phyloP scores from a whole-genome alignment of 2,329 filamentous ascomycete genomes.

The Metarhizium rileyi region DNA sequence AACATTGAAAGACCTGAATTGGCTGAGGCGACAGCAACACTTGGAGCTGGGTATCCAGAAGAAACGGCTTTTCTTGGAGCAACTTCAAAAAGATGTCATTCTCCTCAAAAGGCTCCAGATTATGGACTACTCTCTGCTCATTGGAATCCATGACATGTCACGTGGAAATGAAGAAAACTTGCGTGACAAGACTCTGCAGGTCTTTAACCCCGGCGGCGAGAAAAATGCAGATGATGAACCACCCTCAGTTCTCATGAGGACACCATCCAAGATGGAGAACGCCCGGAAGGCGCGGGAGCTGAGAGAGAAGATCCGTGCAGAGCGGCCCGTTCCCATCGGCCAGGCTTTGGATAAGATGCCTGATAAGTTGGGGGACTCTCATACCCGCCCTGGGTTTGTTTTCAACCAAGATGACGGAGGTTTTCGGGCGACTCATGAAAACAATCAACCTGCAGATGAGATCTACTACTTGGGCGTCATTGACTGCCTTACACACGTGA shows the following conservation, averaged over 20 bases:
- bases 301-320: constrained; percentile 82
- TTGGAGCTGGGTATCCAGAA: constrained; percentile 85
- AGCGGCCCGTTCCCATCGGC: constrained; percentile 88
- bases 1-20: constrained; percentile 94
- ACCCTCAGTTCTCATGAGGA: constrained; percentile 65
- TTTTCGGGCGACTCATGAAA: constrained; percentile 84
- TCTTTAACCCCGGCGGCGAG: constrained; percentile 84
- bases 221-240: constrained; percentile 44
- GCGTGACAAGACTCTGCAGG: constrained; percentile 77
- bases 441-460: constrained; percentile 74
- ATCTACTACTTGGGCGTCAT: constrained; percentile 98
- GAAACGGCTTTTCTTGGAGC: constrained; percentile 78
- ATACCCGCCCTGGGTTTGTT: constrained; percentile 60
- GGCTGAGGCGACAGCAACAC: constrained; percentile 76
- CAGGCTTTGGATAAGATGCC: constrained; percentile 79
- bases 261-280: constrained; percentile 87
- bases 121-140: constrained; percentile 95
- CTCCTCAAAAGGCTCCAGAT: constrained; percentile 83
- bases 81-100: constrained; percentile 78
- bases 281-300: constrained; percentile 84
- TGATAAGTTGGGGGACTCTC: constrained; percentile 70
- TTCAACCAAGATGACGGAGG: constrained; percentile 95
- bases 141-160: constrained; percentile 85
- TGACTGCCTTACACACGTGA: constrained; percentile 92
- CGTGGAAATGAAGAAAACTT: constrained; percentile 94